Evolutionary conservation across 2,329 filamentous ascomycete genomes (phyloP).

Genomic region (Fusarium albidum): DNA sequence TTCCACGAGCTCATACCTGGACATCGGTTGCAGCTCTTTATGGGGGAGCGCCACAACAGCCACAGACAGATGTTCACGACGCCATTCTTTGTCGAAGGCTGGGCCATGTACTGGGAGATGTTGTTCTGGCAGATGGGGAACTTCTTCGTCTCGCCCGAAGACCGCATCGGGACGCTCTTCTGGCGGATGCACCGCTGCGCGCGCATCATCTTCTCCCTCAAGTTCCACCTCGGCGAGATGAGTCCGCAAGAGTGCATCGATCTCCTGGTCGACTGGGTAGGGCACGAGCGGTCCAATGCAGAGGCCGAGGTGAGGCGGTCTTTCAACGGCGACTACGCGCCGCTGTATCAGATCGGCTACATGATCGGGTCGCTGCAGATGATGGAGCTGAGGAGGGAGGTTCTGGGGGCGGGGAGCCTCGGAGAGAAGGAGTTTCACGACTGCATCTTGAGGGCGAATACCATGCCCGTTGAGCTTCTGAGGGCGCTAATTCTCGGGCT

Average conservation of each 20-base stretch:
- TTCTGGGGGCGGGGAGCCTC: slow-evolving; percentile 49
- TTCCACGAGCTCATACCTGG: slow-evolving; percentile 70
- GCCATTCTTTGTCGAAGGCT: slow-evolving; percentile 68
- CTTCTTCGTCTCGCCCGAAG: slow-evolving; percentile 59
- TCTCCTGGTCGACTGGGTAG: slow-evolving; percentile 62
- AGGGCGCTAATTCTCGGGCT: slow-evolving; percentile 55
- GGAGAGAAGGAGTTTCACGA: slow-evolving; percentile 66
- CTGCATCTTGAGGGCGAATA: slow-evolving; percentile 56
- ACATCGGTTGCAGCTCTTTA: slow-evolving; percentile 62
- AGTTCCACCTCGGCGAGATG: slow-evolving; percentile 65
- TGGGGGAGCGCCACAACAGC: slow-evolving; percentile 54
- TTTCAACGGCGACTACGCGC: slow-evolving; percentile 63
- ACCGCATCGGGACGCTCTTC: slow-evolving; percentile 66
- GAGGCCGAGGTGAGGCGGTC: slow-evolving; percentile 68
- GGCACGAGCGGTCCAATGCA: slow-evolving; percentile 66
- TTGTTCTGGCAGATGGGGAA: slow-evolving; percentile 62
- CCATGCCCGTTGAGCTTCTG: slow-evolving; percentile 64
- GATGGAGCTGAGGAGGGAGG: slow-evolving; percentile 57
- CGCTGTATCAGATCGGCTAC: slow-evolving; percentile 67
- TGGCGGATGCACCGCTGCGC: slow-evolving; percentile 70
- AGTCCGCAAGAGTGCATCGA: slow-evolving; percentile 63
- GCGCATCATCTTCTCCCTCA: slow-evolving; percentile 65
- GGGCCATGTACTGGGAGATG: slow-evolving; percentile 70
- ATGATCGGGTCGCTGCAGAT: slow-evolving; percentile 68
- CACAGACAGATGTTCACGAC: slow-evolving; percentile 63